Conservation (phyloP, 1,284 basidiomycete genomes). For the Leccinum pachyderme region DNA sequence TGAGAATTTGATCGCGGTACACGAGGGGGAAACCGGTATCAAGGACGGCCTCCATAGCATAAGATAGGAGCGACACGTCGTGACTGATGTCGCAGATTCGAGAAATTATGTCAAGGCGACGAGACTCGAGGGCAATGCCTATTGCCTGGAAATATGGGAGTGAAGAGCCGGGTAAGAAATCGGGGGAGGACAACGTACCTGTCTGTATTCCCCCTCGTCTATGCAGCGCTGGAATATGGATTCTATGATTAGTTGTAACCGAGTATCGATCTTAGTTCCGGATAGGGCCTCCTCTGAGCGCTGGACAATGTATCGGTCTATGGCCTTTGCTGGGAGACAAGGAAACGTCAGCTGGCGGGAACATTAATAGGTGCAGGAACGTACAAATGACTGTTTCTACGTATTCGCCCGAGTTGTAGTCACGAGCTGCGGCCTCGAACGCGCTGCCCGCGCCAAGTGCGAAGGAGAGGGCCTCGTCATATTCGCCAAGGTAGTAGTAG, state of each 20-base stretch:
- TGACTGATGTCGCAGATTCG: conserved; percentile 70
- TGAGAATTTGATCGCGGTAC: conserved; percentile 81
- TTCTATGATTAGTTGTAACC: conserved; percentile 82
- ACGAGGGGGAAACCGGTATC: conserved; percentile 80
- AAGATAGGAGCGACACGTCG: conserved; percentile 79
- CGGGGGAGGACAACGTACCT: conserved; percentile 49
- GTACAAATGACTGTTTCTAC: conserved; percentile 90
- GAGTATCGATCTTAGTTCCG: conserved; percentile 67
- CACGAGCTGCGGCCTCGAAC: conserved; percentile 74
- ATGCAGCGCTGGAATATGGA: conserved; percentile 84
- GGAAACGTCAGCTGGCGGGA: conserved; percentile 5
- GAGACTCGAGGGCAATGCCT: conserved; percentile 90
- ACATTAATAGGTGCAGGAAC: conserved; percentile 33
- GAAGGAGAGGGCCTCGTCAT: conserved; percentile 91
- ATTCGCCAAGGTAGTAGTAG: conserved; percentile 92
- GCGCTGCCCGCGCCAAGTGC: conserved; percentile 86
- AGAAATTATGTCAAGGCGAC: conserved; percentile 81
- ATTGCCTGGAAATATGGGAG: conserved; percentile 60
- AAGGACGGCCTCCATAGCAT: conserved; percentile 87
- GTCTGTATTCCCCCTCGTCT: conserved; percentile 83
- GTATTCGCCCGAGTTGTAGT: conserved; percentile 75
- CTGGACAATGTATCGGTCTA: conserved; percentile 83
- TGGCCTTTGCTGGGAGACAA: conserved; percentile 73
- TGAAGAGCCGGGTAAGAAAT: conserved; percentile 8
- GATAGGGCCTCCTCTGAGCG: conserved; percentile 49